Evolutionary conservation across 495 filamentous ascomycete species (phyloP), one percentile per base, ranked within the genome.

Genomic region (Annulohypoxylon nitens): DNA sequence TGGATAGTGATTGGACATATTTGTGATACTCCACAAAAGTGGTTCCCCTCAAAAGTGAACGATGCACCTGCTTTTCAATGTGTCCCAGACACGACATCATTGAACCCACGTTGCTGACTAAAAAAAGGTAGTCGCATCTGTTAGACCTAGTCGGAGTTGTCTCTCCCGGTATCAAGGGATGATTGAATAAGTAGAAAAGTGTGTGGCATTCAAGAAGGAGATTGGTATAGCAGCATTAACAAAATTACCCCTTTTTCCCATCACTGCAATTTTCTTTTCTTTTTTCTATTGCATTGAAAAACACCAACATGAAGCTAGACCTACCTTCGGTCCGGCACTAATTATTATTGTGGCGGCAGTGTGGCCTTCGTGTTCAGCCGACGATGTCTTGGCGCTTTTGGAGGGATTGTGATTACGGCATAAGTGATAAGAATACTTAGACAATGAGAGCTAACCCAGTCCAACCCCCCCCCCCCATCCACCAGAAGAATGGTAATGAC

Each of bases 111-210:
- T 54, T 61, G 55, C 48, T 53, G 64, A 70, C 50, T 70, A 59
- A 69, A 75, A 61, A 60, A 47, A 47, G 18, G 43, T 47, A 20
- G 55, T 4, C 33, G 48, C 10, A 50, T 8, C 16, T 50, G 20
- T 23, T 23, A 23, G 20, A 23, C 20, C 20, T 33, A 60, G 64
- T 60, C 72, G 72, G 72, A 71, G 59, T 61, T 71, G 45, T 64
- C 59, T 68, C 63, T 70, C 64, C 72, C 72, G 72, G 72, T 75
- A 67, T 75, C 72, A 75, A 75, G 72, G 72, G 72, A 75, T 74
- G 72, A 75, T 51, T 75, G 72, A 75, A 61, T 65, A 71, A 64
- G 67, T 70, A 54, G 26, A 23, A 61, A 64, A 39, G 61, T 30
- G 30, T 41, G 60, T 61, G 25, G 36, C 53, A 64, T 53, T 59